Evolutionary conservation across 352 stramenopile species (phyloP), one percentile per base, ranked within the genome.

Genomic region (Phytophthora cryptogea): DNA sequence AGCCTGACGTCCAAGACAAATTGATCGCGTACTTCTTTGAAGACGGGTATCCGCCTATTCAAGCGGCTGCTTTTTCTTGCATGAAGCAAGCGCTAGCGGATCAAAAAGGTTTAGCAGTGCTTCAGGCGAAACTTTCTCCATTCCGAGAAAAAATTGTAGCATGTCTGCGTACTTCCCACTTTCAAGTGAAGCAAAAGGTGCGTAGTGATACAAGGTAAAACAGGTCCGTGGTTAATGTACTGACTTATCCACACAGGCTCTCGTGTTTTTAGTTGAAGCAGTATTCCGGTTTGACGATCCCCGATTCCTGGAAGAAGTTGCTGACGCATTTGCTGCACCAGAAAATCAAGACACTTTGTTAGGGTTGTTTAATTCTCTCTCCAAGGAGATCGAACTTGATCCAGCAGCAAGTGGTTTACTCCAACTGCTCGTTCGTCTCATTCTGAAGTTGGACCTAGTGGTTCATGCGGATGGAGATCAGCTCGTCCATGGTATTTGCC

Each of bases 391-490:
- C 14, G 27, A 44, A 7, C 13, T n/a, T 13, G 57, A 68, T 16
- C 54, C 62, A 2, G 49, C 63, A 20, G 66, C 52, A 14, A 61
- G 55, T 2, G 59, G 63, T 40, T 42, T 69, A 6, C 43, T 77
- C 8, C 69, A 75, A 59, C 48, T 74, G 8, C 60, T 77, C 9
- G 54, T 75, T 32, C 59, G 66, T 5, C 45, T 77, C 0, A 68
- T 77, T 20, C 41, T 66, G 2, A 68, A 58, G 5, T 47, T 77
- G 13, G 42, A 75, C 41, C 55, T 77, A 2, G 55, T 68, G 7
- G 55, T 36, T 32, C 66, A 68, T 35, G 70, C 61, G 1, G 62
- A 66, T 26, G 66, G 61, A 2, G 55, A 74, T 11, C 52, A 72
- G 27, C 44, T 77, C 14, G 66, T 72, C 7, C 35, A 59, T 9